Evolutionary conservation across 768 basidiomycete genomes (phyloP), one percentile per base, ranked within the genome.

Genomic region (Grammothele lineata): DNA sequence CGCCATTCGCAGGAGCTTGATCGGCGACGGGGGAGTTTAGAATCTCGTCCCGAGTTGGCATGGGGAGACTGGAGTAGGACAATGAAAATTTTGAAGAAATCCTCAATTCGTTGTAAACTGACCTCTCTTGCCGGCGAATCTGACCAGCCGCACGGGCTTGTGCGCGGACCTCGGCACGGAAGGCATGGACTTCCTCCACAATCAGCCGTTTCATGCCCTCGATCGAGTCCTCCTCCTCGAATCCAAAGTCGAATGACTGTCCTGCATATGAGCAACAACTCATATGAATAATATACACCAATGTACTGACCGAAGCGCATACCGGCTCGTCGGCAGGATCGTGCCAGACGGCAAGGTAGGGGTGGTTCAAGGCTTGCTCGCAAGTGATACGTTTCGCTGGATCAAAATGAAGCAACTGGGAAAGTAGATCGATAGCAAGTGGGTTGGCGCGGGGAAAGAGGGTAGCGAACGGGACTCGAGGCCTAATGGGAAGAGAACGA

Each of bases 191-290:
- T 66, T 98, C 94, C 23, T 94, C 81, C 19, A 98, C 82, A 57
- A 99, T 99, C 63, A 98, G 67, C 53, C 79, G 81, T 68, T 95
- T 91, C 96, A 99, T 99, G 8, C 96, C 96, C 37, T 95, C 92
- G 54, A 95, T 94, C 48, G 82, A 83, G 50, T 99, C 96, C 68
- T 97, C 96, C 54, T 88, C 87, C 68, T 99, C 96, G 58, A 99
- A 99, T 15, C 81, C 76, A 61, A 99, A 98, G 67, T 98, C 92
- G 57, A 99, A 97, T 74, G 87, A 83, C 87, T 92, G 54, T 21
- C 26, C 26, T 7, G 14, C n/a, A n/a, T n/a, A n/a, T n/a, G n/a
- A n/a, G n/a, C n/a, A n/a, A n/a, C n/a, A n/a, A n/a, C n/a, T n/a
- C 3, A 21, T n/a, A 22, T 51, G 1, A 43, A 11, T 41, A 36